Evolutionary conservation across 805 yeast genomes (phyloP).

Genomic region (Candida xiaguanensis): DNA sequence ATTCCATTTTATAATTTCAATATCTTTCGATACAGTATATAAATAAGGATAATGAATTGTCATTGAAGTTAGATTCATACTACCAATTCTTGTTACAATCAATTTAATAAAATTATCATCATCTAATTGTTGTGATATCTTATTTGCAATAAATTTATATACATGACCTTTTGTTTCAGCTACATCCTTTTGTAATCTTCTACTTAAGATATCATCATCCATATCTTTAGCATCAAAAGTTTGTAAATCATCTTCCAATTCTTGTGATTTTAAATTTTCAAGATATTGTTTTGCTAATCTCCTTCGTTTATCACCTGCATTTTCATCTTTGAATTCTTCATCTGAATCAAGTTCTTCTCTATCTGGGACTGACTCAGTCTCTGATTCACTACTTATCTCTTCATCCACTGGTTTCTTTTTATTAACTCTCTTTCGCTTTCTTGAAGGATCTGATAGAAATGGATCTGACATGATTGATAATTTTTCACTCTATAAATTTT

Average conservation of each 20-base stretch:
- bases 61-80: conserved; percentile 52
- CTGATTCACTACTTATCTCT: conserved; percentile 51
- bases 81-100: conserved; percentile 54
- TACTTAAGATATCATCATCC: conserved; percentile 79
- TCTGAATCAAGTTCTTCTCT: conserved; percentile 52
- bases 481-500: conserved; percentile 1
- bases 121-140: conserved; percentile 35
- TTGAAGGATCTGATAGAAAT: conserved; percentile 58
- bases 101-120: conserved; percentile 32
- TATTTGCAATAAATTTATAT: conserved; percentile 61
- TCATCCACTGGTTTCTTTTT: conserved; percentile 40
- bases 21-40: conserved; percentile 80
- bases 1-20: conserved; percentile 78
- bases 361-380: conserved; percentile 57
- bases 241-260: conserved; percentile 30
- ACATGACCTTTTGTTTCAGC: conserved; percentile 86
- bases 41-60: conserved; percentile 59
- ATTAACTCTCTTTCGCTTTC: conserved; percentile 45
- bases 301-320: conserved; percentile 90
- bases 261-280: conserved; percentile 66
- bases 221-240: conserved; percentile 84
- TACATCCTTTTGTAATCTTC: conserved; percentile 80
- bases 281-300: conserved; percentile 90
- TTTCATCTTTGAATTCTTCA: conserved; percentile 71
- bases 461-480: conserved; percentile 35